Evolutionary conservation across 306 rosid species (phyloP), one percentile per base, ranked within the genome.

Genomic region (Vicia faba): DNA sequence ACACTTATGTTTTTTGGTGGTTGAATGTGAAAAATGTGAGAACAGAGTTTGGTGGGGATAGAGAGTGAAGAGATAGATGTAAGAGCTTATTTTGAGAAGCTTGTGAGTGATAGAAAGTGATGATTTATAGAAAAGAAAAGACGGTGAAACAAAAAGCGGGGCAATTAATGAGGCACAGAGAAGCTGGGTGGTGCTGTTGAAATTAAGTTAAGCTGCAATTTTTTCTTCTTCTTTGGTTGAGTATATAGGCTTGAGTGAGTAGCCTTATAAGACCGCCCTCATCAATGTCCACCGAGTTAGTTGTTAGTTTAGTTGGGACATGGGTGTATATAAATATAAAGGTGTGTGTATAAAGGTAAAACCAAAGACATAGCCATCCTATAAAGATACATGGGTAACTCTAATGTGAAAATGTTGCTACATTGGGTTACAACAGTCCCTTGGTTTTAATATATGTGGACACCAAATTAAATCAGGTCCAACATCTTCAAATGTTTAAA

Each of bases 211-310:
- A 12, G 19, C 61, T 56, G 20, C 40, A 8, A 26, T 56, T 7
- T 33, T 33, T 33, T 56, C 33, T 19, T 56, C 8, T 5, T 18
- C 8, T n/a, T n/a, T n/a, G n/a, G n/a, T n/a, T n/a, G n/a, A n/a
- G n/a, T n/a, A n/a, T n/a, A n/a, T 28, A 56, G 10, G 8, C 20
- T 56, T 12, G 11, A 56, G 20, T 19, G 57, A 9, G 12, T 8
- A 3, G 64, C 43, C 38, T 58, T 58, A 8, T 13, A 13, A 29
- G 18, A 3, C 40, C 43, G 8, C 64, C 64, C 64, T 58, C 64
- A 58, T 58, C 64, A 58, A 58, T 58, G 64, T 16, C 44, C 43
- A 35, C 64, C 4, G 43, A 58, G 41, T 39, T 58, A 14, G 64
- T 33, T 33, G 38, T 58, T 58, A 33, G 38, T 33, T 33, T 33